These are phyloP conservation scores for Thraustochytrium sp. DNA, from an alignment of 352 stramenopile species.

Conservation along the genomic window DNA sequence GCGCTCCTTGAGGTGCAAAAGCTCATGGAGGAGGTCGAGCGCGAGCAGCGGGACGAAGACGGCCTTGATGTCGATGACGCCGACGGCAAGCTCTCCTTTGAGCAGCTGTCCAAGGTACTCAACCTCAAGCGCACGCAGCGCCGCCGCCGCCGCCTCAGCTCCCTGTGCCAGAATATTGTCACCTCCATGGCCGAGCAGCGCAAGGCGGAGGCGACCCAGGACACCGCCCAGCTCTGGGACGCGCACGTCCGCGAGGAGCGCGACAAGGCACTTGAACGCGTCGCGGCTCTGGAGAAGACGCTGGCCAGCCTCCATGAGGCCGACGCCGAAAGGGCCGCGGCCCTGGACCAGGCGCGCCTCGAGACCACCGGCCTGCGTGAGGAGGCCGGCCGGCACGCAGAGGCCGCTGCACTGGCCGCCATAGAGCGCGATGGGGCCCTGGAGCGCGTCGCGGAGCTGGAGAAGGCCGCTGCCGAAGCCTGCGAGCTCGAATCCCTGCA, in stretches of 20 bases:
- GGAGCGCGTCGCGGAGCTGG: too few species aligned
- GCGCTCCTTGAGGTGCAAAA: background rate
- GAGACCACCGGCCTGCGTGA: too few species aligned
- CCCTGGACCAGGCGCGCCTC: too few species aligned
- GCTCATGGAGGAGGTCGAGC: background rate
- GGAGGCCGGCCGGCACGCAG: too few species aligned
- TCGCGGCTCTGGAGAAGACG: too few species aligned
- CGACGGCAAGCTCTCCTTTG: background rate
- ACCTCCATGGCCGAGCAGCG: conserved; percentile 33
- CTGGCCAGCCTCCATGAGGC: too few species aligned
- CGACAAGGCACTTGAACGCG: background rate
- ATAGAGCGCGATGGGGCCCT: too few species aligned
- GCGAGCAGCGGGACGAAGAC: background rate
- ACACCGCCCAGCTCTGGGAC: background rate
- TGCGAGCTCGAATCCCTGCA: too few species aligned
- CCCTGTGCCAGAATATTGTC: background rate
- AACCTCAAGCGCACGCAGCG: conserved; percentile 8
- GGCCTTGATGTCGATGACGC: background rate
- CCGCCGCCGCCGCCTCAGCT: background rate
- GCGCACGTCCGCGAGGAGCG: background rate
- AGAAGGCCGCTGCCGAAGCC: too few species aligned
- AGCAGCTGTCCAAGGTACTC: conserved; percentile 17
- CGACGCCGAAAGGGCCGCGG: too few species aligned
- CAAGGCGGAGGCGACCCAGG: conserved; percentile 3
- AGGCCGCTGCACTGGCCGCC: too few species aligned